Evolutionary conservation across 768 basidiomycete species (phyloP), one percentile per base, ranked within the genome.

Genomic region (Boletus tylopilopsis): DNA sequence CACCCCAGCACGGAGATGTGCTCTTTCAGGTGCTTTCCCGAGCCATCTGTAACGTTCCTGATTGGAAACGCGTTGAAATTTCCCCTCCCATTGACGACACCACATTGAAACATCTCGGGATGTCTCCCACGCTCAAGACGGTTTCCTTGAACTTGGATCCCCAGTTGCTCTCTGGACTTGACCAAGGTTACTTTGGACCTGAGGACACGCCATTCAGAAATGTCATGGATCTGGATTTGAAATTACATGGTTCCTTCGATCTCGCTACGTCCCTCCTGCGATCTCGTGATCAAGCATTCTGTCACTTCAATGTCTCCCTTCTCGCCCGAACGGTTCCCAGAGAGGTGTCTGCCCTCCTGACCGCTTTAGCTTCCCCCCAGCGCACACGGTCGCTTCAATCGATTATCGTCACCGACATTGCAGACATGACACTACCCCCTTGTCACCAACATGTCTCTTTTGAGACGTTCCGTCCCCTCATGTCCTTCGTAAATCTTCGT

Each of bases 331-430:
- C 27, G 13, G 5, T 6, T 6, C 2, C 16, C 5, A 6, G n/a
- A 30, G 44, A 46, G n/a, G 16, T 51, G 21, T 46, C 24, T 12
- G 5, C 35, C 15, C 30, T 51, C 35, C 5, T 54, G 7, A 25
- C 16, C 4, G 24, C 36, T 18, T 16, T 32, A 16, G 33, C 24
- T 5, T 45, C 52, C 23, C 44, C 49, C n/a, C 52, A 22, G 23
- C 49, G 49, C 15, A 2, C n/a, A 13, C 44, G 27, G 36, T 54
- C 49, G 3, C 54, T 52, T 18, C 42, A 16, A 32, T 52, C 45
- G 0, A 12, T 52, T 12, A 9, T n/a, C 7, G 12, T 30, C 6
- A 6, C 13, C 8, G 7, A 33, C 12, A 15, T 33, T n/a, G n/a
- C n/a, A n/a, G n/a, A n/a, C n/a, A n/a, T n/a, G n/a, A n/a, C n/a